phyloP scores from a whole-genome alignment of 1,284 basidiomycete genomes.

The Tremellales sp. region DNA sequence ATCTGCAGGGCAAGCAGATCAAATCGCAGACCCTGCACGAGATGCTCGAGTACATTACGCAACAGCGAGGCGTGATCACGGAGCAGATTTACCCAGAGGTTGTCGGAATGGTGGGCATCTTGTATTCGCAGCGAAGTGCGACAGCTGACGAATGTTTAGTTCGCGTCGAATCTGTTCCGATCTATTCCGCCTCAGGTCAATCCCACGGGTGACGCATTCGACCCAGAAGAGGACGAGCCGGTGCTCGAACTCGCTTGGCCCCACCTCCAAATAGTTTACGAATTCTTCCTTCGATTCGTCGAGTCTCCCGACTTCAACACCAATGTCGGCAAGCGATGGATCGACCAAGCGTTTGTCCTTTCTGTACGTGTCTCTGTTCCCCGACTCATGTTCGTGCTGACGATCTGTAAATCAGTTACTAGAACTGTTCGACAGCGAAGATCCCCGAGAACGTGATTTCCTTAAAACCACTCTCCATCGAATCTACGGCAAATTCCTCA shows the following conservation, averaged over 20 bases:
- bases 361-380: slow-evolving; percentile 48
- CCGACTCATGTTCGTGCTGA: not conserved
- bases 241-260: slow-evolving; percentile 99
- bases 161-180: slow-evolving; percentile 95
- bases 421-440: slow-evolving; percentile 98
- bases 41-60: slow-evolving; percentile 99
- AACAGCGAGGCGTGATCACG: slow-evolving; percentile 92
- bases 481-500: slow-evolving; percentile 99
- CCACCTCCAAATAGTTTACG: slow-evolving; percentile 98
- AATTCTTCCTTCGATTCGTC: slow-evolving; percentile 99
- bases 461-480: slow-evolving; percentile 98
- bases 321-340: slow-evolving; percentile 94
- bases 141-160: slow-evolving; percentile 54
- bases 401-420: slow-evolving; percentile 62
- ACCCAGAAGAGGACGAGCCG: slow-evolving; percentile 99
- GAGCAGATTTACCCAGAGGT: slow-evolving; percentile 99
- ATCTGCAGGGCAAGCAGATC: slow-evolving; percentile 96
- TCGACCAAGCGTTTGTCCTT: slow-evolving; percentile 94
- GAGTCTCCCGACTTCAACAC: slow-evolving; percentile 98
- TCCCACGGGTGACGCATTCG: slow-evolving; percentile 95
- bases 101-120: slow-evolving; percentile 79
- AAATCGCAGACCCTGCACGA: slow-evolving; percentile 97
- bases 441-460: slow-evolving; percentile 98
- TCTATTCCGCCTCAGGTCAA: slow-evolving; percentile 99
- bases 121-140: not conserved